Conservation (phyloP, 2,329 filamentous ascomycete genomes). For the Nothomitra cinnamomea region DNA sequence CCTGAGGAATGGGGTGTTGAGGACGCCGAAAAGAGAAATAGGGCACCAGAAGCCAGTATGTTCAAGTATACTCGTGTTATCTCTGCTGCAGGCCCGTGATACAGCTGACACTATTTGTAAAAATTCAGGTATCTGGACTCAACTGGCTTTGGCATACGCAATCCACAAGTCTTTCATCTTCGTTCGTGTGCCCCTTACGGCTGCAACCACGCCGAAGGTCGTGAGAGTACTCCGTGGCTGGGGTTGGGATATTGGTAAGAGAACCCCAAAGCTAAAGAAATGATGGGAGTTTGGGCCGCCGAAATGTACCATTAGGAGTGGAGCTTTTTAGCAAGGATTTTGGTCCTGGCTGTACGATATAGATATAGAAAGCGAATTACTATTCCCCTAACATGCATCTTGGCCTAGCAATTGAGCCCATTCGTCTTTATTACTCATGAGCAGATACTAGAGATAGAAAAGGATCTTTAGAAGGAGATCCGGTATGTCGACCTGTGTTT, state of each 20-base stretch:
- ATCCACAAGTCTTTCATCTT: constrained; percentile 98
- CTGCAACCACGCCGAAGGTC: constrained; percentile 83
- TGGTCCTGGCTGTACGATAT: not conserved
- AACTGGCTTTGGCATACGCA: constrained; percentile 83
- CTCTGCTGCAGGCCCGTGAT: not conserved
- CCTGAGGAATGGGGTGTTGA: constrained; percentile 11
- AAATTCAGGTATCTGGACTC: constrained; percentile 53
- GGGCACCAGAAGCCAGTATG: constrained; percentile 14
- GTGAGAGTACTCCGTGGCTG: constrained; percentile 72
- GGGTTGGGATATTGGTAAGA: constrained; percentile 91
- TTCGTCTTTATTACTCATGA: not conserved
- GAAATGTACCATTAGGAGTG: not conserved
- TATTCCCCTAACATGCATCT: not conserved
- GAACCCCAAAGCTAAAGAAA: constrained; percentile 19
- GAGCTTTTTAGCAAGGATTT: not conserved
- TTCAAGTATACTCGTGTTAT: too few species aligned
- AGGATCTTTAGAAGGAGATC: too few species aligned
- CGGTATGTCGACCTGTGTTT: too few species aligned
- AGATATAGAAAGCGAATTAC: not conserved
- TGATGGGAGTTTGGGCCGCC: not conserved
- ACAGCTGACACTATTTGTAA: not conserved
- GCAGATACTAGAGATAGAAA: too few species aligned
- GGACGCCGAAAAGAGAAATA: constrained; percentile 12
- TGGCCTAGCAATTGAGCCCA: not conserved
- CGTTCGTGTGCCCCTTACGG: constrained; percentile 79